A percentile compares a stretch with the other conserved stretches of the same genome.
These are phyloP conservation scores for Wickerhamiella sergipiensis DNA, from an alignment of 805 yeast genomes.

Conservation along the genomic window DNA sequence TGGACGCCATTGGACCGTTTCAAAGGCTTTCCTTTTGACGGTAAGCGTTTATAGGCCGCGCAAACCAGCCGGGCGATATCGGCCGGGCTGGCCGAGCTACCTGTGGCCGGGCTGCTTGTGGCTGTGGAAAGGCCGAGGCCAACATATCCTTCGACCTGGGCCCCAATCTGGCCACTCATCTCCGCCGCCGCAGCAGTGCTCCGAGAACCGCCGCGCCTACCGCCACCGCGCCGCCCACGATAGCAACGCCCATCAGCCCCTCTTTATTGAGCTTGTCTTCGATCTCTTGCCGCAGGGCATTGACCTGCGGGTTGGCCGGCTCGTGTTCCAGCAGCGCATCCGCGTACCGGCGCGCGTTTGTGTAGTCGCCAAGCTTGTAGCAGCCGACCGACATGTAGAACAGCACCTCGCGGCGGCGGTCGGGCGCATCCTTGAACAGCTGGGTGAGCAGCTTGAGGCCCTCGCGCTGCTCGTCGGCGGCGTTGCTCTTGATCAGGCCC, in stretches of 20 bases:
- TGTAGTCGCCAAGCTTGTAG: conserved; percentile 74
- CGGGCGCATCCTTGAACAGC: conserved; percentile 59
- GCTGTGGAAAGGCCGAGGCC: too few species aligned
- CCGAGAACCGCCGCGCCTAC: conserved; percentile 54
- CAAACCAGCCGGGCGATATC: conserved; percentile 19
- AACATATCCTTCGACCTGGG: too few species aligned
- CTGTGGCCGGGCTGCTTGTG: too few species aligned
- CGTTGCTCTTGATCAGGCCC: conserved; percentile 73
- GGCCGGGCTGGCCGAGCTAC: too few species aligned
- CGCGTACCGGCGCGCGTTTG: conserved; percentile 73
- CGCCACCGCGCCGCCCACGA: conserved; percentile 77
- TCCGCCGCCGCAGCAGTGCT: conserved; percentile 20
- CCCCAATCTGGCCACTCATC: too few species aligned
- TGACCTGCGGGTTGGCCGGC: conserved; percentile 73
- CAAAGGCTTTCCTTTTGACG: conserved; percentile 42
- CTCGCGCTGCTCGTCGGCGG: conserved; percentile 49
- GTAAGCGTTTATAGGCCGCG: conserved; percentile 16
- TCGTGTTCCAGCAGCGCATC: conserved; percentile 67
- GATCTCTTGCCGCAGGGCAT: conserved; percentile 55
- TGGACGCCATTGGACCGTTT: conserved; percentile 45
- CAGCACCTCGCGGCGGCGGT: conserved; percentile 75
- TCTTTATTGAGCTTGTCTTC: conserved; percentile 78
- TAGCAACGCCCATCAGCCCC: conserved; percentile 77
- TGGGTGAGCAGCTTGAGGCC: conserved; percentile 59
- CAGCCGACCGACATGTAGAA: conserved; percentile 82